Percentiles rank a stretch among this genome's conserved stretches.
Conservation (phyloP, 257 asterid genomes). For the Asclepias syriaca region DNA sequence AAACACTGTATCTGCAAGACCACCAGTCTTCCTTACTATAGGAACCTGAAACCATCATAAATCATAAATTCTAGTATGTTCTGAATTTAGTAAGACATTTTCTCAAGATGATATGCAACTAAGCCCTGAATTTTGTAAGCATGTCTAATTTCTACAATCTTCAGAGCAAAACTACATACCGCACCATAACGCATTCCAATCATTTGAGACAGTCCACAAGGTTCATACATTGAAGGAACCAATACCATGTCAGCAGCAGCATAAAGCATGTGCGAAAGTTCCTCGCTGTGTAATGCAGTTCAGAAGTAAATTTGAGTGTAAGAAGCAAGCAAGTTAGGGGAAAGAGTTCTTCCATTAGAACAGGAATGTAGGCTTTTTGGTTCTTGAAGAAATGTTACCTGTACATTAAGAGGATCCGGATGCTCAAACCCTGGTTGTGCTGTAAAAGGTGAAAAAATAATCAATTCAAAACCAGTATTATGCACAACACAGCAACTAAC, state of each 20-base stretch:
- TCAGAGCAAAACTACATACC: conserved; percentile 34
- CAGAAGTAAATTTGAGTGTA: not conserved
- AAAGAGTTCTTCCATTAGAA: not conserved
- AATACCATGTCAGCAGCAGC: conserved; percentile 92
- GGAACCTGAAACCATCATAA: conserved; percentile 54
- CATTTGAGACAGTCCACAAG: conserved; percentile 92
- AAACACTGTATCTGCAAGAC: conserved; percentile 86
- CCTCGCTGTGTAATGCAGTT: conserved; percentile 58
- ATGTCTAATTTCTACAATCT: not conserved
- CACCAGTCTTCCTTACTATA: conserved; percentile 81
- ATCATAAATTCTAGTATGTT: not conserved
- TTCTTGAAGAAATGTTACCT: conserved; percentile 37
- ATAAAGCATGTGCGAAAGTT: conserved; percentile 87
- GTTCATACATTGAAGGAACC: conserved; percentile 93
- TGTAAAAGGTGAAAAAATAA: conserved; percentile 26
- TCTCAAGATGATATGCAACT: not conserved
- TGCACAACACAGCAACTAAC: not conserved
- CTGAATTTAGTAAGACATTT: not conserved
- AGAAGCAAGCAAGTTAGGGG: not conserved
- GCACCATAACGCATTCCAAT: conserved; percentile 96
- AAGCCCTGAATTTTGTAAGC: not conserved
- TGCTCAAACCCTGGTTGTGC: conserved; percentile 67
- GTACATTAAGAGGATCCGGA: conserved; percentile 74
- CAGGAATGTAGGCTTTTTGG: not conserved
- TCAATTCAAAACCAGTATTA: not conserved